Evolutionary conservation across 1,139 yeast species (phyloP), one percentile per base, ranked within the genome.

Genomic region (Hemisphaericaspora xylanilytica): DNA sequence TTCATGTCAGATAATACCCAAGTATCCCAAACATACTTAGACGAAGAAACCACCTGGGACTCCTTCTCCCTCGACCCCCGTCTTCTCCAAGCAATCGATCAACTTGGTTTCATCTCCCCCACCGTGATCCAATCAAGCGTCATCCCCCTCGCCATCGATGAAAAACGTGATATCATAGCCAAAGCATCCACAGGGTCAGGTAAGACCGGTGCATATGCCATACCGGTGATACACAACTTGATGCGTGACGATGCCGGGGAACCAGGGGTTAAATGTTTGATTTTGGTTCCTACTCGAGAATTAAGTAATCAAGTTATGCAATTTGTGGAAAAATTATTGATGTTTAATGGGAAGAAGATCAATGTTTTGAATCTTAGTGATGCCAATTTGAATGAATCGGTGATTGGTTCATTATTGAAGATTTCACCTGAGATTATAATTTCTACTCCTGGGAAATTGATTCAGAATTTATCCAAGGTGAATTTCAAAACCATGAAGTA

Each of bases 181-280:
- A 79, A 85, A 53, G 95, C 96, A 13, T 79, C 85, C 28, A 88
- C 96, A 2, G 96, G 96, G 6, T 84, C 95, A 3, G 96, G 96
- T 48, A 88, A 88, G 59, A 88, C 96, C 0, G 85, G 85, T 16
- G 95, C 96, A 1, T 88, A 87, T 56, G 61, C 81, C 46, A 73
- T 88, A 34, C 96, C 96, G 4, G 81, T 88, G 13, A 61, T 88
- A 28, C 89, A 88, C 55, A 72, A 75, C 35, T 73, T 88, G 35
- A 66, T 88, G 41, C 24, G 12, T 14, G 32, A 18, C 8, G n/a
- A 29, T 62, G 65, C 24, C 52, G 49, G n/a, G 8, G 56, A 57
- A 24, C 49, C 63, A 50, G 57, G 63, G 44, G 60, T 75, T 60
- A 51, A 72, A 44, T 77, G 84, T 38, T 71, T 88, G 32, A 73